A percentile compares a stretch with the other conserved stretches of the same genome.
Evolutionary conservation across 2,329 filamentous ascomycete species (phyloP).

Genomic region (Verticillium dahliae): DNA sequence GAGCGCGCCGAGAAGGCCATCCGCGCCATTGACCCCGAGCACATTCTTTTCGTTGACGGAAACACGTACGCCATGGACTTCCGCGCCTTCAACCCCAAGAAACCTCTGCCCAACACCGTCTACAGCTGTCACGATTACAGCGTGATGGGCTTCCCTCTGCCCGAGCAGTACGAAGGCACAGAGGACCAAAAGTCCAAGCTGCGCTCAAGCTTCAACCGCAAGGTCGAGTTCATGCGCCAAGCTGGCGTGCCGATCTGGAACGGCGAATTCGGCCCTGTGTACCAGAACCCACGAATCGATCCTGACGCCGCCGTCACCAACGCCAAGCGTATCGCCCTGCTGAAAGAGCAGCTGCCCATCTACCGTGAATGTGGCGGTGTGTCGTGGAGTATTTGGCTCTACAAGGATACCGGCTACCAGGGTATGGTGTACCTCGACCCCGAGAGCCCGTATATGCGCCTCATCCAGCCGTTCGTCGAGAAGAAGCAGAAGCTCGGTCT

Average conservation of each 20-base stretch:
- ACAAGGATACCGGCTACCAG: constrained; percentile 51
- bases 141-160: constrained; percentile 38
- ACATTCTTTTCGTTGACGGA: constrained; percentile 44
- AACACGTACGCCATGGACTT: constrained; percentile 50
- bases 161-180: constrained; percentile 31
- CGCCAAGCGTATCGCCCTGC: constrained; percentile 29
- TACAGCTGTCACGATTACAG: constrained; percentile 50
- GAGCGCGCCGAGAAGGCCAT: constrained; percentile 30
- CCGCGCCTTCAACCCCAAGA: constrained; percentile 28
- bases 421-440: constrained; percentile 46
- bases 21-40: constrained; percentile 34
- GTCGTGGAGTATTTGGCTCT: constrained; percentile 55
- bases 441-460: constrained; percentile 39
- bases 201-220: constrained; percentile 29
- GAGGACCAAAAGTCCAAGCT: constrained; percentile 35
- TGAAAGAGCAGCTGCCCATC: constrained; percentile 32
- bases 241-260: constrained; percentile 39
- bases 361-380: constrained; percentile 28
- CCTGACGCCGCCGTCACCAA: constrained; percentile 28
- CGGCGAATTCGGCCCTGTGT: constrained; percentile 45
- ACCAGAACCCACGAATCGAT: constrained; percentile 32
- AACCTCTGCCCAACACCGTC: constrained; percentile 38
- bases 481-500: constrained; percentile 49
- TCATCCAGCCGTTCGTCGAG: constrained; percentile 42
- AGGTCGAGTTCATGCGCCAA: constrained; percentile 34